phyloP scores from a whole-genome alignment of 306 rosid genomes.

The Potentilla sterilis region DNA sequence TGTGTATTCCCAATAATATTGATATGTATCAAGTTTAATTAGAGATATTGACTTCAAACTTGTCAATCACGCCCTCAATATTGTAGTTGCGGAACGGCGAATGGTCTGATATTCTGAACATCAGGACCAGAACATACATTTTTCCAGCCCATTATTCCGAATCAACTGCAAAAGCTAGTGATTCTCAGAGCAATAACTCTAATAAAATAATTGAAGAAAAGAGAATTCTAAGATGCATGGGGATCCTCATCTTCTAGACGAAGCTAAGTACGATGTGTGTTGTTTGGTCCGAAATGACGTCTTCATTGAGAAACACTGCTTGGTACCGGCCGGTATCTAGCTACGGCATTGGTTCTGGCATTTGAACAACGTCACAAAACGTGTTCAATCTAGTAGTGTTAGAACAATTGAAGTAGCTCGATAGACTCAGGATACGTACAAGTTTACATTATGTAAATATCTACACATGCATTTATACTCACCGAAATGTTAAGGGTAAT shows the following conservation, averaged over 20 bases:
- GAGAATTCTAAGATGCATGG: not conserved
- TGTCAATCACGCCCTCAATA: not conserved
- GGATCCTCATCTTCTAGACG: not conserved
- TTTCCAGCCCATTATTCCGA: not conserved
- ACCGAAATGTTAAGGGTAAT: no score
- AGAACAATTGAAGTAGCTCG: no score
- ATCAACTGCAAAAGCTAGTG: slow-evolving; percentile 2
- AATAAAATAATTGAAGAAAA: not conserved
- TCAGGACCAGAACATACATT: not conserved
- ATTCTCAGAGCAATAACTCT: not conserved
- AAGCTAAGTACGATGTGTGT: no score
- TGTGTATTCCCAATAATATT: not conserved
- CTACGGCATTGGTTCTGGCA: no score
- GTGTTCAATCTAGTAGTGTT: no score
- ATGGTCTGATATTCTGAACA: not conserved
- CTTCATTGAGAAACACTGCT: no score
- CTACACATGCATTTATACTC: no score
- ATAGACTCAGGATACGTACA: no score
- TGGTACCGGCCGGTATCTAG: no score
- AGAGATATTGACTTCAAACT: not conserved
- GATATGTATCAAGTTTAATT: not conserved
- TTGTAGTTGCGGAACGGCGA: not conserved
- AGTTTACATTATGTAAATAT: no score
- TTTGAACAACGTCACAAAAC: no score
- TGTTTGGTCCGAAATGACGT: no score